Evolutionary conservation across 2,329 filamentous ascomycete species (phyloP).

Genomic region (Hymenoscyphus occultus): DNA sequence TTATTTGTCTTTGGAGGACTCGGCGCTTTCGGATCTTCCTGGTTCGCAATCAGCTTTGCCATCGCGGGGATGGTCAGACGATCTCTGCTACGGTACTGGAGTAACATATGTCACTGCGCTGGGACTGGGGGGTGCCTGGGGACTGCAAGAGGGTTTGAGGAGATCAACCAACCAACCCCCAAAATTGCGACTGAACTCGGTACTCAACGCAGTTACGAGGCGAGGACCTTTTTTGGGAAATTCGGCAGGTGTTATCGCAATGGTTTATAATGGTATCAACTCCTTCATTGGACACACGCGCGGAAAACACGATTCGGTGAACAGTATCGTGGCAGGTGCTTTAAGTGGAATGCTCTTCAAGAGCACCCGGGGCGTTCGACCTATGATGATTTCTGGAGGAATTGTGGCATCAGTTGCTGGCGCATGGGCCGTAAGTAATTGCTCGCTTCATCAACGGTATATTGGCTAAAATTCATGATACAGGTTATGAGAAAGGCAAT

Average conservation of each 20-base stretch:
- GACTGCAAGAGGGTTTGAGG: slow-evolving; percentile 82
- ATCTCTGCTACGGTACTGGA: slow-evolving; percentile 96
- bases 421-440: slow-evolving; percentile 77
- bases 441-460: background rate
- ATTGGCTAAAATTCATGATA: slow-evolving; percentile 21
- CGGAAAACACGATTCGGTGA: slow-evolving; percentile 85
- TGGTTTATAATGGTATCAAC: slow-evolving; percentile 94
- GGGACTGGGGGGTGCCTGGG: slow-evolving; percentile 85
- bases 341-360: slow-evolving; percentile 95
- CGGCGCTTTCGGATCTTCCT: slow-evolving; percentile 79
- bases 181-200: slow-evolving; percentile 88
- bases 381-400: slow-evolving; percentile 91
- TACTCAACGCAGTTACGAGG: slow-evolving; percentile 90
- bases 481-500: slow-evolving; percentile 51
- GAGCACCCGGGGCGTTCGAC: slow-evolving; percentile 83
- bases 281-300: slow-evolving; percentile 75
- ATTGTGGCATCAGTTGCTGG: slow-evolving; percentile 85
- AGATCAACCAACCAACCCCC: slow-evolving; percentile 75
- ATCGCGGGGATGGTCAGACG: slow-evolving; percentile 95
- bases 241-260: slow-evolving; percentile 90
- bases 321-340: slow-evolving; percentile 81
- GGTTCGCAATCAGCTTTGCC: slow-evolving; percentile 85
- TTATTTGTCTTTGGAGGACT: slow-evolving; percentile 92
- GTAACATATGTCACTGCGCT: slow-evolving; percentile 90
- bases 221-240: slow-evolving; percentile 94